phyloP scores from a whole-genome alignment of 2,329 filamentous ascomycete genomes.

The Sphaerulina musiva region DNA sequence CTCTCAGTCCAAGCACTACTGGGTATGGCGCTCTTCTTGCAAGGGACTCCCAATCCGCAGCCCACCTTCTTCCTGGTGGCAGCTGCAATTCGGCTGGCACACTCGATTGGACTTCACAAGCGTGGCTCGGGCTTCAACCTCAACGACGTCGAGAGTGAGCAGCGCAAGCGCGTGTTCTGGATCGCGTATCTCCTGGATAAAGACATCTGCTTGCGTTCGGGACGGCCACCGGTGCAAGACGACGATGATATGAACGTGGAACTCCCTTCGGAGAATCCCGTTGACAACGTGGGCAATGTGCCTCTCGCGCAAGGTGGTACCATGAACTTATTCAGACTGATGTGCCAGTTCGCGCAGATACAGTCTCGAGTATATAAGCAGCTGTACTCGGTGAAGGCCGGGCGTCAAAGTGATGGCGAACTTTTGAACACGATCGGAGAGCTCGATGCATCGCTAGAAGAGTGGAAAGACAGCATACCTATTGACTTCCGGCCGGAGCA shows the following conservation, averaged over 20 bases:
- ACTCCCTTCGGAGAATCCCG: conserved; percentile 80
- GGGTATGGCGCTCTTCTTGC: conserved; percentile 88
- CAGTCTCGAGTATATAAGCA: conserved; percentile 91
- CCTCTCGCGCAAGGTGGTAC: conserved; percentile 73
- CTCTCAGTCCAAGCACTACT: conserved; percentile 89
- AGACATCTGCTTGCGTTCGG: conserved; percentile 66
- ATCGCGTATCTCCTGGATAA: conserved; percentile 69
- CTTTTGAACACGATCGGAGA: conserved; percentile 93
- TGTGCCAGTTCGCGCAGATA: conserved; percentile 87
- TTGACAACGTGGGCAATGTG: conserved; percentile 91
- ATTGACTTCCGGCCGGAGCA: conserved; percentile 95
- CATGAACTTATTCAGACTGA: conserved; percentile 87
- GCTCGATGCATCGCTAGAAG: conserved; percentile 72
- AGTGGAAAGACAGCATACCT: conserved; percentile 94
- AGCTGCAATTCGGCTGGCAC: conserved; percentile 80
- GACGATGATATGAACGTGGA: conserved; percentile 93
- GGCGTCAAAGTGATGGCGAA: conserved; percentile 86
- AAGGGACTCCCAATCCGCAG: conserved; percentile 94
- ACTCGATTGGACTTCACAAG: conserved; percentile 94
- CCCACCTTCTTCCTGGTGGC: conserved; percentile 87
- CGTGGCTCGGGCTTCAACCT: conserved; percentile 86
- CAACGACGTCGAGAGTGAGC: conserved; percentile 89
- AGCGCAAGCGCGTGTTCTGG: conserved; percentile 73
- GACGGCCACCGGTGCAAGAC: conserved; percentile 64
- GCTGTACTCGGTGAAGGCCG: conserved; percentile 85